Percentiles rank a stretch among this genome's conserved stretches.
phyloP scores from a whole-genome alignment of 2,329 filamentous ascomycete species.

The Fusarium anguioides region DNA sequence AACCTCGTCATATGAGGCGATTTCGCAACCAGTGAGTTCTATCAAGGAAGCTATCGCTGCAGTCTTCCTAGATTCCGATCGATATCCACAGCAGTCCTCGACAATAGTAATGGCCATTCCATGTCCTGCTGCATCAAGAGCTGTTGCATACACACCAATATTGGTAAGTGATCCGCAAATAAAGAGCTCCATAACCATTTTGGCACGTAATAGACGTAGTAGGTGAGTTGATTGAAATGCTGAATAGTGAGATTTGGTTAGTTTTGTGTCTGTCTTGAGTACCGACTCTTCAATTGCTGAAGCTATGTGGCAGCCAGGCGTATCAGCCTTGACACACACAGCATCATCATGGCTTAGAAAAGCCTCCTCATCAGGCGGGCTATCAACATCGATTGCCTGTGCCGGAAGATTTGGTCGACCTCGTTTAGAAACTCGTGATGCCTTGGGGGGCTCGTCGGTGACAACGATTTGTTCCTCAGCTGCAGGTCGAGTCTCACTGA shows the following conservation, averaged over 20 bases:
- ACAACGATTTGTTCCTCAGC: constrained; percentile 64
- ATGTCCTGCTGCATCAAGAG: constrained; percentile 87
- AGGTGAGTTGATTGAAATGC: constrained; percentile 82
- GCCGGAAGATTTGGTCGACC: constrained; percentile 25
- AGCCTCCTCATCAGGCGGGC: constrained; percentile 53
- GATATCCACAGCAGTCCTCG: constrained; percentile 88
- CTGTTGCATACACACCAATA: constrained; percentile 89
- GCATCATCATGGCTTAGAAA: constrained; percentile 59
- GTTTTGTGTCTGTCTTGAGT: constrained; percentile 61
- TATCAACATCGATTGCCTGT: constrained; percentile 17
- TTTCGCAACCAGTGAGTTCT: constrained; percentile 78
- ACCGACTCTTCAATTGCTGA: constrained; percentile 55
- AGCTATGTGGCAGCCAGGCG: constrained; percentile 60
- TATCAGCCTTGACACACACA: constrained; percentile 57
- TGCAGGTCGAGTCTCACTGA: constrained; percentile 69
- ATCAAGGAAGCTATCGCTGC: constrained; percentile 77
- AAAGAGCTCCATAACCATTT: constrained; percentile 88
- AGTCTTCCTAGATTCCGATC: constrained; percentile 74
- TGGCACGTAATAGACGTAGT: constrained; percentile 81
- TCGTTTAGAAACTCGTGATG: constrained; percentile 17
- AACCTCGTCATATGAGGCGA: constrained; percentile 70
- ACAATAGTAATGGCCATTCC: constrained; percentile 88
- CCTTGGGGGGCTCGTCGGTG: constrained; percentile 48
- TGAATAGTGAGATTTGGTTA: constrained; percentile 85
- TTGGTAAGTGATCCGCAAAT: constrained; percentile 90